Conservation (phyloP, 2,329 filamentous ascomycete species). For the Sporothrix inflata region DNA sequence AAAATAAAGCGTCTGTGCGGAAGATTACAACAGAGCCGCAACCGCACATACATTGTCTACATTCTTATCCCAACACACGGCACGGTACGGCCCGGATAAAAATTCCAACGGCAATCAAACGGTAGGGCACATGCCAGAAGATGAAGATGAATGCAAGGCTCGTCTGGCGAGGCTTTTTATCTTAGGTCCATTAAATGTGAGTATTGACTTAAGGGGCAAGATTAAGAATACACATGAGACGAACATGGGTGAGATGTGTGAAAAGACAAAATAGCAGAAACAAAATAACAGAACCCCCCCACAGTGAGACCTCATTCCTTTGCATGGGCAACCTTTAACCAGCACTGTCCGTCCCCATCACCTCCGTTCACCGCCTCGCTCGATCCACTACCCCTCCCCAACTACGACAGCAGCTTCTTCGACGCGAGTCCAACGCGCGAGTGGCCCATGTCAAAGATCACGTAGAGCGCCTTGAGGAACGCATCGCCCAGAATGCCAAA, state of each 20-base stretch:
- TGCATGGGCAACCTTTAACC: neutral
- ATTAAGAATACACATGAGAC: neutral
- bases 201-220: neutral
- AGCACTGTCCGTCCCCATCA: too few relatives aligned
- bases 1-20: neutral
- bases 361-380: neutral
- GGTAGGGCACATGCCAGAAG: neutral
- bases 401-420: slow-evolving; percentile 43
- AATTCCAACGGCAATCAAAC: slow-evolving; percentile 5
- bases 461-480: slow-evolving; percentile 77
- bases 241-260: neutral
- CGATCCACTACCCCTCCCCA: neutral
- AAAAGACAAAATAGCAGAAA: neutral
- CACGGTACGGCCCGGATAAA: slow-evolving; percentile 25
- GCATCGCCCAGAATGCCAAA: slow-evolving; percentile 76
- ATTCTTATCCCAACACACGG: slow-evolving; percentile 10
- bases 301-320: neutral
- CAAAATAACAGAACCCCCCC: neutral
- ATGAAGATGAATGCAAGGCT: neutral
- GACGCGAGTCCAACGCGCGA: slow-evolving; percentile 52
- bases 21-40: neutral
- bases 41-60: neutral
- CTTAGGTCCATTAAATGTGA: neutral
- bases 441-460: slow-evolving; percentile 66
- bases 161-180: too few relatives aligned